Evolutionary conservation across 1,284 basidiomycete species (phyloP), one percentile per base, ranked within the genome.

Genomic region (Bondarzewia mesenterica): DNA sequence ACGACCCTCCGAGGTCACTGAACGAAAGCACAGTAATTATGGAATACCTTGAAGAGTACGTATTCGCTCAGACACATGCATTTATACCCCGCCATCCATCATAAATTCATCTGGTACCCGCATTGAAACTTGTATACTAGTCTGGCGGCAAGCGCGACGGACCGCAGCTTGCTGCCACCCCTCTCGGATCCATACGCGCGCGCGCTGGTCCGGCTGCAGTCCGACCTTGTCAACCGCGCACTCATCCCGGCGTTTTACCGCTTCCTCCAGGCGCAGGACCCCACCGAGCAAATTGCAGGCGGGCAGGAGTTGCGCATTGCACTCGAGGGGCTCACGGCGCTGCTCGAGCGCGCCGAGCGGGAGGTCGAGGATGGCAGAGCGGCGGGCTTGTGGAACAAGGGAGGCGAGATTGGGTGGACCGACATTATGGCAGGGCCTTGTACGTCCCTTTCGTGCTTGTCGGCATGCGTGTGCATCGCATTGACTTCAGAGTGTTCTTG

Each of bases 381-480:
- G 64, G 20, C 66, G 71, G 23, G 85, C 69, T 6, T 85, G 0
- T 88, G 84, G 80, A 67, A 70, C 44, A 75, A 71, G 18, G 62
- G 62, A 1, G 75, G 77, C 1, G 70, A 75, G n/a, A 62, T 87
- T 23, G 80, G 80, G 26, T 75, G 78, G 68, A 73, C 75, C 3
- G 88, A 90, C 58, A 75, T 85, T 46, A 79, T 87, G 69, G 80
- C 73, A 4, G 84, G 72, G 12, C 88, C 88, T n/a, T 91, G 88
- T 87, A 50, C 56, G 79, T 67, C n/a, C 8, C 18, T 43, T 20
- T n/a, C n/a, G n/a, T n/a, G n/a, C n/a, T n/a, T n/a, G n/a, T n/a
- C n/a, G n/a, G n/a, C n/a, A n/a, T 27, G 25, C 15, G 15, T 15
- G 18, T 35, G 37, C 26, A 38, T 35, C 16, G 18, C 35, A 39